Evolutionary conservation across 805 yeast genomes (phyloP), one percentile per base, ranked within the genome.

Genomic region (Cyberlindnera veronae): DNA sequence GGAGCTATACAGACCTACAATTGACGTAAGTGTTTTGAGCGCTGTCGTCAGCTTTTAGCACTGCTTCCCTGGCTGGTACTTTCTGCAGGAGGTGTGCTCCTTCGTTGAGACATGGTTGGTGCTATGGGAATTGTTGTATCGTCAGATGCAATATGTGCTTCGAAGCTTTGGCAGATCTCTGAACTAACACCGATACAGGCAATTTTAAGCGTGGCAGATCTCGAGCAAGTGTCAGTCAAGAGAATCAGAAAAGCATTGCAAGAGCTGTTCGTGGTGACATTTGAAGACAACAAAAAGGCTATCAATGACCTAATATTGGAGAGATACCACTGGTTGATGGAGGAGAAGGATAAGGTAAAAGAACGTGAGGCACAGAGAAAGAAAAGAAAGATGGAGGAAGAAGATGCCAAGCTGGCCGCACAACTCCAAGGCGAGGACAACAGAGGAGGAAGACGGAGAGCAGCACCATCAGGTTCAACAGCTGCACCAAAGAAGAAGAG

Each of bases 211-310:
- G 89, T 77, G 6, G 77, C 90, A 1, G 83, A 85, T 51, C 68
- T 84, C 23, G 81, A 81, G 44, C 69, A 74, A 45, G 77, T 85
- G 13, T 77, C 90, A 0, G 88, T 84, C 6, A 83, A 82, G 58
- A 74, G 76, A 55, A 76, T 86, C 18, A 67, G 95, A 45, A 70
- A 72, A 44, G 91, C 90, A 0, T 54, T 86, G n/a, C 87, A 81
- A 55, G 84, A 76, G 45, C 65, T 86, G 23, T 84, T 79, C 52
- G 75, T 72, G 5, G 66, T 72, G 1, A 79, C 82, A 48, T 67
- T 84, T 31, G 62, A 53, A 16, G 64, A 66, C 1, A 14, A 72
- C 42, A 65, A 81, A 71, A 74, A 78, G 50, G 71, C 62, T 19
- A 68, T 84, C 32, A 83, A 82, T 49, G 77, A 74, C 3, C 50